A percentile compares a stretch with the other conserved stretches of the same genome.
Evolutionary conservation across 2,329 filamentous ascomycete species (phyloP).

Genomic region (Neonectria sp.): DNA sequence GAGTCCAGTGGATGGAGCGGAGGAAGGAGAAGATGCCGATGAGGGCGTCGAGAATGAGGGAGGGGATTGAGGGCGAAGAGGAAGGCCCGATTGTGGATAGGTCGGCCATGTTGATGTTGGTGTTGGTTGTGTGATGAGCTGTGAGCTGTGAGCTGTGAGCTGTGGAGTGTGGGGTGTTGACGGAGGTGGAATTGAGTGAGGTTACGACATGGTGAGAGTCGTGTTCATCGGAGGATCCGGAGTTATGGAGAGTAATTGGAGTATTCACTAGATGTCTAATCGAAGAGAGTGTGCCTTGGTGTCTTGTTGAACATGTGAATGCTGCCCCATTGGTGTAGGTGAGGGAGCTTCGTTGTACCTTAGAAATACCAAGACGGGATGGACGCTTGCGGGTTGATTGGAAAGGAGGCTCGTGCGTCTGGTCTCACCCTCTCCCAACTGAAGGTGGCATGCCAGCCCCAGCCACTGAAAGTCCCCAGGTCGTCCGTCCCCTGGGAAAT

Average conservation of each 20-base stretch:
- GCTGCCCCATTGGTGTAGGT: not conserved
- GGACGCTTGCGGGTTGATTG: not conserved
- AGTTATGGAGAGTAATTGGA: not conserved
- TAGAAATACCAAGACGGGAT: too few species aligned
- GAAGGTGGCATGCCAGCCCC: constrained; percentile 17
- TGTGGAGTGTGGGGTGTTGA: not conserved
- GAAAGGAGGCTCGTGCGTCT: not conserved
- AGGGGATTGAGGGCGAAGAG: constrained; percentile 31
- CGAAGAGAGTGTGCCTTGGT: not conserved
- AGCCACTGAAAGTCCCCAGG: constrained; percentile 10
- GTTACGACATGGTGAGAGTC: constrained; percentile 2
- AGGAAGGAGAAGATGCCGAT: constrained; percentile 45
- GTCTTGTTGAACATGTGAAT: not conserved
- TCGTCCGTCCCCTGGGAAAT: not conserved
- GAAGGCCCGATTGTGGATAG: constrained; percentile 25
- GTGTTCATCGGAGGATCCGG: not conserved
- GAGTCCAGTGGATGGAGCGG: constrained; percentile 49
- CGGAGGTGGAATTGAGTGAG: too few species aligned
- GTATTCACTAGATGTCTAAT: not conserved
- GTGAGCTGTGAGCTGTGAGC: not conserved
- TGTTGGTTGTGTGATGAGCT: not conserved
- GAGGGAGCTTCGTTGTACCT: not conserved
- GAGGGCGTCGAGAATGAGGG: constrained; percentile 46
- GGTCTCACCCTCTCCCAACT: constrained; percentile 6
- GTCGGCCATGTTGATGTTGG: constrained; percentile 26